Evolutionary conservation across 345 rosid genomes (phyloP).

Genomic region (Populus davidiana): DNA sequence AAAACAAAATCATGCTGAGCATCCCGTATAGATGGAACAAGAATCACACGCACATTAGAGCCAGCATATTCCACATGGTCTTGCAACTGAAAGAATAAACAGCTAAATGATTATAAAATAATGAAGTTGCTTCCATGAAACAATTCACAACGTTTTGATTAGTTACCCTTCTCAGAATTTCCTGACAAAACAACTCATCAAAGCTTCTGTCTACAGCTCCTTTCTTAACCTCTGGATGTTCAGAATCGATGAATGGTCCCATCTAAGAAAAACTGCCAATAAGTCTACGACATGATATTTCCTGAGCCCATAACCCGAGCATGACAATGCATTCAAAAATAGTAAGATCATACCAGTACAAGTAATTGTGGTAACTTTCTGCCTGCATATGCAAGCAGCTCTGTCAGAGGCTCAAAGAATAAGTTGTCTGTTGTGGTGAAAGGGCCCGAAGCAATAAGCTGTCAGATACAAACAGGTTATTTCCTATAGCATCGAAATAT

Average conservation of each 20-base stretch:
- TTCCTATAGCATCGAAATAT: constrained; percentile 7
- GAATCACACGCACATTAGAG: constrained; percentile 52
- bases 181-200: constrained; percentile 59
- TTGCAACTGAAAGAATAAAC: constrained; percentile 55
- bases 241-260: constrained; percentile 89
- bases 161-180: constrained; percentile 67
- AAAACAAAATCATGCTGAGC: constrained; percentile 89
- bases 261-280: constrained; percentile 47
- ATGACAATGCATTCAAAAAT: neutral
- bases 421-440: constrained; percentile 82
- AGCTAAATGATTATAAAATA: neutral
- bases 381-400: constrained; percentile 77
- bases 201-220: constrained; percentile 56
- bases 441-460: constrained; percentile 93
- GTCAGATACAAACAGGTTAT: constrained; percentile 11
- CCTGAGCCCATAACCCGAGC: neutral
- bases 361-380: constrained; percentile 81
- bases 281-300: constrained; percentile 10
- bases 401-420: constrained; percentile 78
- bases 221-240: constrained; percentile 78
- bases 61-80: constrained; percentile 81
- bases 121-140: neutral
- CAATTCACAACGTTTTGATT: neutral
- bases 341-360: constrained; percentile 46
- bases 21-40: constrained; percentile 81